A percentile compares a stretch with the other conserved stretches of the same genome.
Evolutionary conservation across 768 basidiomycete species (phyloP).

Genomic region (Russula abietina): DNA sequence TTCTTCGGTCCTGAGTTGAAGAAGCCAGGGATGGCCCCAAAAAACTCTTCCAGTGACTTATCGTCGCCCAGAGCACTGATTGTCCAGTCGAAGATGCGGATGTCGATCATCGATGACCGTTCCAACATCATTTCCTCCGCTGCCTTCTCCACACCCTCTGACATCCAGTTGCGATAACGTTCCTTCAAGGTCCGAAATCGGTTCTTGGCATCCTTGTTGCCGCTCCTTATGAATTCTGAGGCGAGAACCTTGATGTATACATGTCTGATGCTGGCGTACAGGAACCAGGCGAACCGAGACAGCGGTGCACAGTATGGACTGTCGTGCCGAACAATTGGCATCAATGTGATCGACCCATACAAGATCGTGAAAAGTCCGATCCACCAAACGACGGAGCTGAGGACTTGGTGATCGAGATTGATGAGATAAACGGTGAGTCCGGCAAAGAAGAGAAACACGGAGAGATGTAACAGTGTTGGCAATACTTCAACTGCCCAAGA

Average conservation of each 20-base stretch:
- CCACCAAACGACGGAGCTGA: background rate
- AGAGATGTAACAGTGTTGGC: background rate
- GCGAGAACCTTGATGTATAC: background rate
- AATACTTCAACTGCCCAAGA: background rate
- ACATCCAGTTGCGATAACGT: too few relatives aligned
- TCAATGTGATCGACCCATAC: background rate
- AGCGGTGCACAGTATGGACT: conserved; percentile 7
- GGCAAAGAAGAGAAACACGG: background rate
- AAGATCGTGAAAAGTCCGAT: background rate
- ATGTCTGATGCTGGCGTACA: background rate
- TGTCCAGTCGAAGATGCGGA: background rate
- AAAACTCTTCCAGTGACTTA: background rate
- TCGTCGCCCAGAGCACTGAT: background rate
- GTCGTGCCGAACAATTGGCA: background rate
- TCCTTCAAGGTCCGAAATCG: too few relatives aligned
- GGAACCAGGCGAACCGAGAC: background rate
- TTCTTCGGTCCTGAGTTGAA: background rate
- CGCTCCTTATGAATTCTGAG: too few relatives aligned
- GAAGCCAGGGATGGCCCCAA: conserved; percentile 5
- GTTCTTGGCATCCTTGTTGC: too few relatives aligned
- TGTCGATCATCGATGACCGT: background rate
- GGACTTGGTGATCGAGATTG: background rate
- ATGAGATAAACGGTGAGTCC: background rate
- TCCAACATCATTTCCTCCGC: background rate
- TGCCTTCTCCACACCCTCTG: background rate